Conservation (phyloP, 1,139 yeast genomes). For the Candida labiduridarum region DNA sequence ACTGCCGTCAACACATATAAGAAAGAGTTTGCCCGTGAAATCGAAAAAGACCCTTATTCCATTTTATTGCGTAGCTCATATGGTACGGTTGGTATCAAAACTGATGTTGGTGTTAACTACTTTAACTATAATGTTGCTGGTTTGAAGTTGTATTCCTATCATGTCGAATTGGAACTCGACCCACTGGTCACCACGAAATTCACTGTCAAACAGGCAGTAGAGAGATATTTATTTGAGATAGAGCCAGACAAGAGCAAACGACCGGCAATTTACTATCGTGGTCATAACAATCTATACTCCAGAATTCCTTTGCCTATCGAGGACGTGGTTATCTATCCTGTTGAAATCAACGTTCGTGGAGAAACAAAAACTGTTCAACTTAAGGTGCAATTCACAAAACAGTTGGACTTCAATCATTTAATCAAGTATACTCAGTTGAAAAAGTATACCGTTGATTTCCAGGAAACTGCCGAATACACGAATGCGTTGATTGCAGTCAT, state of each 20-base stretch:
- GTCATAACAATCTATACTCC: slow-evolving; percentile 12
- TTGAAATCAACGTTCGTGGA: slow-evolving; percentile 2
- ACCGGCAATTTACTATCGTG: slow-evolving; percentile 14
- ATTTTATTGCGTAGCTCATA: slow-evolving; percentile 14
- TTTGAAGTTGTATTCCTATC: slow-evolving; percentile 14
- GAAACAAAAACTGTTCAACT: slow-evolving; percentile 9
- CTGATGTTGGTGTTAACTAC: slow-evolving; percentile 14
- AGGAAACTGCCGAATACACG: slow-evolving; percentile 16
- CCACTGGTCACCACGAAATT: slow-evolving; percentile 3
- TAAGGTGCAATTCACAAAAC: slow-evolving; percentile 14
- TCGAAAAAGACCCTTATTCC: slow-evolving; percentile 7
- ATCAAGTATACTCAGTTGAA: slow-evolving; percentile 12
- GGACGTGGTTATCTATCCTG: slow-evolving; percentile 11
- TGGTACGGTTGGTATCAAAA: slow-evolving; percentile 12
- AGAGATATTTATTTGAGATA: slow-evolving; percentile 11
- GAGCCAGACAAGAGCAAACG: slow-evolving; percentile 16
- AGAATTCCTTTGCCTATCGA: slow-evolving; percentile 16
- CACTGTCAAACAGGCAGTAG: slow-evolving; percentile 11
- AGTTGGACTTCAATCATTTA: slow-evolving; percentile 14
- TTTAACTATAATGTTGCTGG: slow-evolving; percentile 14
- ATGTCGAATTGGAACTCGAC: slow-evolving; percentile 10
- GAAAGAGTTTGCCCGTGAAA: slow-evolving; percentile 7
- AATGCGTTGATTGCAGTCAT: slow-evolving; percentile 16
- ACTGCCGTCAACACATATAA: slow-evolving; percentile 7
- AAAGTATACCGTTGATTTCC: slow-evolving; percentile 13